Evolutionary conservation across 2,329 filamentous ascomycete genomes (phyloP), one percentile per base, ranked within the genome.

Genomic region (Cytospora leucostoma): DNA sequence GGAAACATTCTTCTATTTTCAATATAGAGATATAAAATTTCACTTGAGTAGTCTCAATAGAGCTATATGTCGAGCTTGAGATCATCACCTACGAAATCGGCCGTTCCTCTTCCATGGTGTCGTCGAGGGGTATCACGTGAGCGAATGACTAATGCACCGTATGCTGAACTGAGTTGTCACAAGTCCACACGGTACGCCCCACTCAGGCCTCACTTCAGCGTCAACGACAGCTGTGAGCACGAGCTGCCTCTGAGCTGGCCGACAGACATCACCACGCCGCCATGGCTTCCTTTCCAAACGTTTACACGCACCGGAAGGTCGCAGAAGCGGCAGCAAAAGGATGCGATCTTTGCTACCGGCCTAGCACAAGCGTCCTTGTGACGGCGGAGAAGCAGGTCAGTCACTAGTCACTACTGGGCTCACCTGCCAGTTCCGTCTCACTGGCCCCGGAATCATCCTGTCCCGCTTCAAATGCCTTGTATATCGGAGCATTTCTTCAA

Each of bases 341-440:
- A 56, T 99, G 95, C 77, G 90, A 92, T 76, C 87, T 98, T 67
- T 98, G 95, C 82, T 96, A 89, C 80, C 96, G 95, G 77, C 90
- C 91, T 10, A 92, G 89, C 64, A 87, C 88, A 7, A 96, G 89
- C 68, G 94, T 98, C 19, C 81, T 99, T 61, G 91, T 97, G 69
- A 96, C 93, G 10, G 86, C 91, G 0, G 93, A 96, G 71, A 93
- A 92, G 71, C 95, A 94, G 86, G 93, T 95, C 71, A 67, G 70
- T 64, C 33, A 38, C 57, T 21, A 40, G 51, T 59, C 47, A 38
- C 57, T 21, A 44, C 51, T 59, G 40, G n/a, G 53, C 33, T 65
- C 58, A 68, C 40, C 66, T 37, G 34, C 11, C 61, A 56, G 21
- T 21, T 33, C 37, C 32, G 21, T 13, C 37, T 59, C 60, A n/a